Conservation (phyloP, 192 early-diverging fungal species). For the Bifiguratus adelaidae region DNA sequence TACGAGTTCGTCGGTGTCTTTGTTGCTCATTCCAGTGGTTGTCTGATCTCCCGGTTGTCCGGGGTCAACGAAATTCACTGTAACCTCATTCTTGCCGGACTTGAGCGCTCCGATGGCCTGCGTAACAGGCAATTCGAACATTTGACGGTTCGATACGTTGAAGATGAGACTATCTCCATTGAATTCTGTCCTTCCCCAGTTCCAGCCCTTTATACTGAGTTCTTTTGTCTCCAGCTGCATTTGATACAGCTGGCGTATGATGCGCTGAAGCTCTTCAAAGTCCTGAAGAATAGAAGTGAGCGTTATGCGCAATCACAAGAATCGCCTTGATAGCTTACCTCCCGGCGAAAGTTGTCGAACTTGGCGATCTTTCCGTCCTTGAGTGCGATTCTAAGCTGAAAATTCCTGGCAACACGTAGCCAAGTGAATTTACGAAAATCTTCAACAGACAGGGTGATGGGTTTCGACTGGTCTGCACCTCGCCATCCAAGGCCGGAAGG, state of each 20-base stretch:
- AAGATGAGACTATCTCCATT: constrained; percentile 67
- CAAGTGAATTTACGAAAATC: constrained; percentile 70
- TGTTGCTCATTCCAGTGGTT: constrained; percentile 36
- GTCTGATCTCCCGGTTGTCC: too few species aligned
- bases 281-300: constrained; percentile 34
- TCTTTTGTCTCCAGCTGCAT: constrained; percentile 73
- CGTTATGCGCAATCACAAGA: constrained; percentile 1
- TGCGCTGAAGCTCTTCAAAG: constrained; percentile 69
- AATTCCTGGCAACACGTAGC: constrained; percentile 79
- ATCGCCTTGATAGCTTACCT: constrained; percentile 33
- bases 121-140: constrained; percentile 86
- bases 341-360: constrained; percentile 82
- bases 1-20: constrained; percentile 68
- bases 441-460: constrained; percentile 43
- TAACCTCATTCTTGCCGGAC: constrained; percentile 85
- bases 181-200: constrained; percentile 91
- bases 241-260: constrained; percentile 60
- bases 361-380: constrained; percentile 67
- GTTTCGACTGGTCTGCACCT: constrained; percentile 33
- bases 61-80: constrained; percentile 75
- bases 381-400: constrained; percentile 64
- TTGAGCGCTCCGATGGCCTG: constrained; percentile 81
- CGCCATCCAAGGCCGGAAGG: constrained; percentile 69
- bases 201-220: constrained; percentile 85
- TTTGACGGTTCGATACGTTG: constrained; percentile 67